Percentiles rank a stretch among this genome's conserved stretches.
phyloP scores from a whole-genome alignment of 1,284 basidiomycete genomes.

The Takashimella tepidaria region DNA sequence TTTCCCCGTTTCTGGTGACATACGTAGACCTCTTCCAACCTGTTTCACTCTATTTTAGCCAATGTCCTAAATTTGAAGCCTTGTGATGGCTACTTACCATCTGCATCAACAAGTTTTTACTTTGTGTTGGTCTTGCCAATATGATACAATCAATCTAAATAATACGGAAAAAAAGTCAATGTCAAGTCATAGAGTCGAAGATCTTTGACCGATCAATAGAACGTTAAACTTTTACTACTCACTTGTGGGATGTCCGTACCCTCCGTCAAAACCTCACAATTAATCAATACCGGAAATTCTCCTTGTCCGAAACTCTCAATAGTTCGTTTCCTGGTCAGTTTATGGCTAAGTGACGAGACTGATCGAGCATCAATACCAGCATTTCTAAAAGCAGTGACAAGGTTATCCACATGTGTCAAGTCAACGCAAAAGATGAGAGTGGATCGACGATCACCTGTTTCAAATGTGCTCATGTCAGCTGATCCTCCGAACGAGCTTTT shows the following conservation, averaged over 20 bases:
- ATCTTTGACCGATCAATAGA: background rate
- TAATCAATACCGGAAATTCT: conserved; percentile 79
- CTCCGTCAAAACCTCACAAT: conserved; percentile 90
- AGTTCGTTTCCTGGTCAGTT: conserved; percentile 59
- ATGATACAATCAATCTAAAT: conserved; percentile 77
- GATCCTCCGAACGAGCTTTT: background rate
- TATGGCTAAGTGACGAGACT: conserved; percentile 67
- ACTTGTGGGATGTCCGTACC: conserved; percentile 80
- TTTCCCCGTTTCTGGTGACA: conserved; percentile 77
- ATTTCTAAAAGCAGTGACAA: conserved; percentile 67
- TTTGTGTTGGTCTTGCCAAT: conserved; percentile 79
- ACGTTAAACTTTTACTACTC: conserved; percentile 17
- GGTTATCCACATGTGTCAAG: conserved; percentile 69
- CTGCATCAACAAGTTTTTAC: conserved; percentile 82
- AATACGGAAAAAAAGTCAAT: too few species aligned
- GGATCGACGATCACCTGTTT: conserved; percentile 66
- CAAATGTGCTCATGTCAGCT: too few species aligned
- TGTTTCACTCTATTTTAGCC: conserved; percentile 37
- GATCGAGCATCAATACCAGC: conserved; percentile 83
- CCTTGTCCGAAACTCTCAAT: conserved; percentile 66
- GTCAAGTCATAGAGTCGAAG: too few species aligned
- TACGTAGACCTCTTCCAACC: conserved; percentile 88
- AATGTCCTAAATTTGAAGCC: background rate
- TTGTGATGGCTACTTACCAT: conserved; percentile 59
- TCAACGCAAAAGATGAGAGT: conserved; percentile 90